A percentile compares a stretch with the other conserved stretches of the same genome.
Conservation (phyloP, 768 basidiomycete species). For the Leccinum boreale region DNA sequence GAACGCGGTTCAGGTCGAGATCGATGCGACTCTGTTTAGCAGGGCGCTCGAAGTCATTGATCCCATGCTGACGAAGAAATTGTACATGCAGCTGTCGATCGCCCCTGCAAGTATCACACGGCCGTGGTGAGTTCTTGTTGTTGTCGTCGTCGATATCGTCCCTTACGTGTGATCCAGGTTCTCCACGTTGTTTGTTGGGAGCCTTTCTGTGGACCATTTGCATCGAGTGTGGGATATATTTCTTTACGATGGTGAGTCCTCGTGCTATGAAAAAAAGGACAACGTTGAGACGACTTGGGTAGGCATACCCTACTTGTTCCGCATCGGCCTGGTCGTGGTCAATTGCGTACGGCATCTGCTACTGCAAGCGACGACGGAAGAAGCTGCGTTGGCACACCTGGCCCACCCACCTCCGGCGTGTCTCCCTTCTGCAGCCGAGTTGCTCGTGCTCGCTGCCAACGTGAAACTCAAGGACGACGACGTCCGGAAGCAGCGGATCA, state of each 20-base stretch:
- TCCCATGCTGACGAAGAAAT: slow-evolving; percentile 54
- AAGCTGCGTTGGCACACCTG: slow-evolving; percentile 47
- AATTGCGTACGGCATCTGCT: slow-evolving; percentile 57
- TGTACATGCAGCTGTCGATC: slow-evolving; percentile 65
- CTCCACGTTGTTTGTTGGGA: slow-evolving; percentile 64
- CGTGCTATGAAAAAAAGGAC: background rate
- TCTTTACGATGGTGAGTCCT: slow-evolving; percentile 66
- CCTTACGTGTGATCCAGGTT: slow-evolving; percentile 48
- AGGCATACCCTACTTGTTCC: slow-evolving; percentile 74
- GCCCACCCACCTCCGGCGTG: slow-evolving; percentile 46
- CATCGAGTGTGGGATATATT: slow-evolving; percentile 83
- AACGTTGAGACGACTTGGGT: background rate
- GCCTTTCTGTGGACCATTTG: slow-evolving; percentile 60
- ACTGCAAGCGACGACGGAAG: slow-evolving; percentile 47
- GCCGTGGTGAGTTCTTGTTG: slow-evolving; percentile 48
- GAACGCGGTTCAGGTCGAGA: slow-evolving; percentile 61
- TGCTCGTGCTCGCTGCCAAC: slow-evolving; percentile 58
- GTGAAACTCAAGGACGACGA: slow-evolving; percentile 81
- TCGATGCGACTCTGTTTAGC: slow-evolving; percentile 70
- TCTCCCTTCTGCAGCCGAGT: slow-evolving; percentile 57
- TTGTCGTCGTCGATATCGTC: background rate
- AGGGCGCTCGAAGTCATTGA: slow-evolving; percentile 68
- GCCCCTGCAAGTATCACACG: slow-evolving; percentile 54
- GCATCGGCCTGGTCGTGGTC: slow-evolving; percentile 67
- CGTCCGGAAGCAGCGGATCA: slow-evolving; percentile 66